Evolutionary conservation across 2,329 filamentous ascomycete species (phyloP).

Genomic region (Calonectria pauciramosa): DNA sequence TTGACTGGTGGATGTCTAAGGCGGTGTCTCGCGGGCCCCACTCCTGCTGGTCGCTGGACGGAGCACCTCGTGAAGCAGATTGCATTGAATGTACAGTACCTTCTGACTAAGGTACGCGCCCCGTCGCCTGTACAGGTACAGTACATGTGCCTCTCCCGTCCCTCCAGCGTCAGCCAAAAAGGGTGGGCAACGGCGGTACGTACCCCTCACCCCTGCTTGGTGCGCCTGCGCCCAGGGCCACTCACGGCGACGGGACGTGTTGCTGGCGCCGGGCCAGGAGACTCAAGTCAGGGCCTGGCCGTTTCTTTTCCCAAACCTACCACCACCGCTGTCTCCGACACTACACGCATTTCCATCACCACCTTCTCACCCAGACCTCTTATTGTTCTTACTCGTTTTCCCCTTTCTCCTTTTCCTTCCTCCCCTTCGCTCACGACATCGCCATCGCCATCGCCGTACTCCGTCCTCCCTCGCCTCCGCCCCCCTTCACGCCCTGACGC

Average conservation of each 20-base stretch:
- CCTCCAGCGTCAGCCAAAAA: conserved; percentile 18
- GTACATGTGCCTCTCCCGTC: conserved; percentile 28
- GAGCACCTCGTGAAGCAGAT: conserved; percentile 26
- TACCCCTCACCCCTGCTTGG: conserved; percentile 25
- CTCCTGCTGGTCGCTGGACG: conserved; percentile 16
- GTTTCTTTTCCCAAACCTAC: conserved; percentile 46
- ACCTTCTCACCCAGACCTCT: conserved; percentile 43
- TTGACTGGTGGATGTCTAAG: conserved; percentile 19
- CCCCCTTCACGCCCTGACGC: conserved; percentile 37
- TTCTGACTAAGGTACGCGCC: conserved; percentile 1
- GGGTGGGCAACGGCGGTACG: conserved; percentile 19
- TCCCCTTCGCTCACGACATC: conserved; percentile 41
- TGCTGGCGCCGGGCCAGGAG: conserved; percentile 33
- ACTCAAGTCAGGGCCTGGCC: conserved; percentile 31
- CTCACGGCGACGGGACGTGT: conserved; percentile 33
- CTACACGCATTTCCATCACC: conserved; percentile 42
- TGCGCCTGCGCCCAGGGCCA: conserved; percentile 23
- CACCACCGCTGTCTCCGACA: conserved; percentile 38
- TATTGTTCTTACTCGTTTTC: conserved; percentile 48
- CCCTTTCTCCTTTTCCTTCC: conserved; percentile 38
- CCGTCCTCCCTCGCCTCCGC: conserved; percentile 42
- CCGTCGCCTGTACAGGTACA: conserved; percentile 22
- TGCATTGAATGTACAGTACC: conserved; percentile 9
- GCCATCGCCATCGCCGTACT: conserved; percentile 48
- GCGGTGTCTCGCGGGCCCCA: conserved; percentile 28